phyloP scores from a whole-genome alignment of 768 basidiomycete species.

The Termitomyces bulborhizus region DNA sequence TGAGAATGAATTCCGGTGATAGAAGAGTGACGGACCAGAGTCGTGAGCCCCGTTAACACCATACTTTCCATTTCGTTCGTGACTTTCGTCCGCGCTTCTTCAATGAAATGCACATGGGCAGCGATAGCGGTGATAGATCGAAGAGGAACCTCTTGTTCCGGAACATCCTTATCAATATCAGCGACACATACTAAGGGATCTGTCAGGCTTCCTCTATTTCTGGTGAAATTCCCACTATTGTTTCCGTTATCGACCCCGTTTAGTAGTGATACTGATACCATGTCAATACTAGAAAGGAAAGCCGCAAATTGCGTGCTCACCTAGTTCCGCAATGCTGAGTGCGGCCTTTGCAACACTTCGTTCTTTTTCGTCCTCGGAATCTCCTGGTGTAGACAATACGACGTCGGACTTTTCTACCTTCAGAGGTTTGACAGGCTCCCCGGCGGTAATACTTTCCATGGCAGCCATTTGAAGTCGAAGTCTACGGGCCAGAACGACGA shows the following conservation, averaged over 20 bases:
- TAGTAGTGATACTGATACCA: constrained; percentile 40
- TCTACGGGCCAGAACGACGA: constrained; percentile 75
- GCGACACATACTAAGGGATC: constrained; percentile 5
- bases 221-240: neutral
- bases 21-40: constrained; percentile 49
- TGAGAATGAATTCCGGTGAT: neutral
- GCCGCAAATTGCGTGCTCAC: constrained; percentile 37
- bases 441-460: constrained; percentile 32
- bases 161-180: constrained; percentile 14
- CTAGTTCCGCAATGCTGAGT: constrained; percentile 86
- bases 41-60: constrained; percentile 74
- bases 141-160: constrained; percentile 43
- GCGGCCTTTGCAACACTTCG: constrained; percentile 89
- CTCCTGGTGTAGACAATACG: constrained; percentile 19
- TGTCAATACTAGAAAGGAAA: constrained; percentile 5
- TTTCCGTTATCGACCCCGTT: constrained; percentile 28
- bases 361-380: constrained; percentile 74
- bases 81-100: constrained; percentile 63
- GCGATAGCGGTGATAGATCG: constrained; percentile 70
- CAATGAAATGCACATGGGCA: constrained; percentile 64
- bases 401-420: constrained; percentile 7
- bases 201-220: neutral
- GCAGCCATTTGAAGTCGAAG: constrained; percentile 84
- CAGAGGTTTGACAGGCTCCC: constrained; percentile 11
- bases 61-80: constrained; percentile 87